These are phyloP conservation scores for Penicillium coffeae DNA, from an alignment of 495 filamentous ascomycete species.

Conservation along the genomic window DNA sequence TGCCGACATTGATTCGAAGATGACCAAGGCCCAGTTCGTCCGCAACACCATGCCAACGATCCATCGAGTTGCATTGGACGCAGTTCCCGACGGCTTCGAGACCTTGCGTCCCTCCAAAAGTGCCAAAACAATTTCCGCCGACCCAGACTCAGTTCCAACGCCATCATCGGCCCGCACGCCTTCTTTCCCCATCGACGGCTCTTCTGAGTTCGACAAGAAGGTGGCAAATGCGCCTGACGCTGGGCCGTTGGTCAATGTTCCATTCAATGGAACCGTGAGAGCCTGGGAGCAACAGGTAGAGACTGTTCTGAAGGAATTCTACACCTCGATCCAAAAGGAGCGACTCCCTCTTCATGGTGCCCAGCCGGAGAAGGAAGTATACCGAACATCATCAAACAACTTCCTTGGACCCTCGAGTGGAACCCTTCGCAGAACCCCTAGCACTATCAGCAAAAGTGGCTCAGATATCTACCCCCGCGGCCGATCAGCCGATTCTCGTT, in stretches of 20 bases:
- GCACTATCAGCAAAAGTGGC: slow-evolving; percentile 86
- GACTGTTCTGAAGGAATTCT: slow-evolving; percentile 85
- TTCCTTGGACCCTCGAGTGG: slow-evolving; percentile 42
- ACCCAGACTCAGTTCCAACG: slow-evolving; percentile 11
- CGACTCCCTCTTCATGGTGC: slow-evolving; percentile 77
- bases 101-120: slow-evolving; percentile 45
- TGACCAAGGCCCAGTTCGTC: slow-evolving; percentile 90
- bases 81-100: slow-evolving; percentile 63
- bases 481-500: slow-evolving; percentile 61
- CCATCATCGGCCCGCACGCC: slow-evolving; percentile 20
- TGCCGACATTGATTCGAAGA: slow-evolving; percentile 91
- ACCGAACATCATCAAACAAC: slow-evolving; percentile 38
- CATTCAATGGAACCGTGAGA: slow-evolving; percentile 70
- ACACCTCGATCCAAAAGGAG: slow-evolving; percentile 80
- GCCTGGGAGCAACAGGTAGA: slow-evolving; percentile 91
- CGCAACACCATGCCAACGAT: slow-evolving; percentile 96
- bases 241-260: slow-evolving; percentile 70
- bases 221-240: slow-evolving; percentile 30
- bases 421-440: slow-evolving; percentile 79
- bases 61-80: slow-evolving; percentile 66
- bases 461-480: slow-evolving; percentile 71
- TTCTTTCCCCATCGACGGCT: slow-evolving; percentile 21
- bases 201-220: slow-evolving; percentile 20
- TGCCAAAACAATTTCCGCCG: slow-evolving; percentile 14
- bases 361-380: slow-evolving; percentile 41